Percentiles rank a stretch among this genome's conserved stretches.
Evolutionary conservation across 257 asterid species (phyloP).

Genomic region (Ilex aquifolium): DNA sequence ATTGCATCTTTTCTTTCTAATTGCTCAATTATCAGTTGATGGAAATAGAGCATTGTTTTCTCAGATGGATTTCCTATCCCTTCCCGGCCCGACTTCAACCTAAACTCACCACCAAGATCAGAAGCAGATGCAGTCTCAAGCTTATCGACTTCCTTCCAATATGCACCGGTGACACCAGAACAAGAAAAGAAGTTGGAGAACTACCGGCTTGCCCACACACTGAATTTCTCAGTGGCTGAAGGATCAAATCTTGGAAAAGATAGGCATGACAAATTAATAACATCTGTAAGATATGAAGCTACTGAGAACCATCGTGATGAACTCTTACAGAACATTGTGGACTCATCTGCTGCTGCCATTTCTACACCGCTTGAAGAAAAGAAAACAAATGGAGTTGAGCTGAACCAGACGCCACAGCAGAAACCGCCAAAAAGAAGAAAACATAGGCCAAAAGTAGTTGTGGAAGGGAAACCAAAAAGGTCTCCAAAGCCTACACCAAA

Average conservation of each 20-base stretch:
- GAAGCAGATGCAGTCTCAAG: conserved; percentile 38
- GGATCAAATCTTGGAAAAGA: conserved; percentile 29
- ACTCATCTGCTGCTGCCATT: conserved; percentile 25
- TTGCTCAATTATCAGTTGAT: not conserved
- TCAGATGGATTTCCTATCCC: conserved; percentile 41
- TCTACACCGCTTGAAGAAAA: conserved; percentile 27
- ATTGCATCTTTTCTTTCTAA: not conserved
- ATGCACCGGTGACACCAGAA: conserved; percentile 59
- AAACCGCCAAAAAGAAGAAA: conserved; percentile 71
- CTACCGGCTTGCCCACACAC: conserved; percentile 29
- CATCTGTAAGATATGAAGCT: conserved; percentile 21
- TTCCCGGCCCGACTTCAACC: conserved; percentile 23
- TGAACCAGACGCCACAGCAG: conserved; percentile 62
- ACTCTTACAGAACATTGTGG: conserved; percentile 17
- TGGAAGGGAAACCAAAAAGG: conserved; percentile 67
- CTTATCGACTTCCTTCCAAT: conserved; percentile 26
- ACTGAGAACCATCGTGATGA: conserved; percentile 21
- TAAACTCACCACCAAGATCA: conserved; percentile 22
- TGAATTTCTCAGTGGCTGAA: conserved; percentile 21
- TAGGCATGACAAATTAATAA: conserved; percentile 20
- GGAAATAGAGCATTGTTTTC: conserved; percentile 12
- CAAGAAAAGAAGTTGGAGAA: conserved; percentile 33
- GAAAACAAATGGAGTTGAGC: conserved; percentile 44
- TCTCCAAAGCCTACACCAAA: conserved; percentile 40
- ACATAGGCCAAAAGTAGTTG: conserved; percentile 83